Conservation (phyloP, 169 alveolate species). For the Cryptosporidium canis region DNA sequence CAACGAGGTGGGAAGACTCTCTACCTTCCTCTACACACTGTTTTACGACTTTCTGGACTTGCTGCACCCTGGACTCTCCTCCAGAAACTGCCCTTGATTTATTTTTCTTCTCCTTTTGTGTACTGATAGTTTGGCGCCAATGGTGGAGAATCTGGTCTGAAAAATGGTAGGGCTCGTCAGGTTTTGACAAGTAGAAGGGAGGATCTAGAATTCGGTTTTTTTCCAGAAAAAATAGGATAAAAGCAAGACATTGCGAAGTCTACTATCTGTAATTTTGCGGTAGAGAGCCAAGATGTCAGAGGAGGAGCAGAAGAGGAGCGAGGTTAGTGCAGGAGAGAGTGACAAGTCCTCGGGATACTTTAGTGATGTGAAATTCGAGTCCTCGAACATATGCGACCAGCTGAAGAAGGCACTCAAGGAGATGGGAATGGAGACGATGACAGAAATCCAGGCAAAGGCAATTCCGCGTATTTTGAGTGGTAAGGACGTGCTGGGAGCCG, state of each 20-base stretch:
- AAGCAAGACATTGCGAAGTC: neutral
- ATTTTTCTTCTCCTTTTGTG: neutral
- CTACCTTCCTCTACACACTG: too few relatives aligned
- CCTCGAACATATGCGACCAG: conserved; percentile 90
- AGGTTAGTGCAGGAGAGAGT: neutral
- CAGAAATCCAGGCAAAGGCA: conserved; percentile 97
- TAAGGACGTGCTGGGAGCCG: conserved; percentile 97
- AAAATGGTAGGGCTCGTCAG: neutral
- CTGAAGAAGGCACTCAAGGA: conserved; percentile 90
- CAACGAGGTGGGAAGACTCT: too few relatives aligned
- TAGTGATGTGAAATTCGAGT: conserved; percentile 85
- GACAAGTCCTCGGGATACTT: conserved; percentile 76
- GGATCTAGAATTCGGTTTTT: neutral
- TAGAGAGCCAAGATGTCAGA: neutral
- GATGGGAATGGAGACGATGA: conserved; percentile 89
- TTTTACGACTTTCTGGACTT: too few relatives aligned
- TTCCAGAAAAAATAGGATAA: neutral
- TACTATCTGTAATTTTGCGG: neutral
- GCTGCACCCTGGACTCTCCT: too few relatives aligned
- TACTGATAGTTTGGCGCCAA: neutral
- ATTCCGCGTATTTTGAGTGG: conserved; percentile 97
- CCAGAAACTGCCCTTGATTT: neutral
- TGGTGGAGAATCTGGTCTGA: neutral
- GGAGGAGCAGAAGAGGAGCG: conserved; percentile 13
- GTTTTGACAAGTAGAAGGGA: neutral